phyloP scores from a whole-genome alignment of 176 grass and related monocot species.

The Oryza brachyantha region DNA sequence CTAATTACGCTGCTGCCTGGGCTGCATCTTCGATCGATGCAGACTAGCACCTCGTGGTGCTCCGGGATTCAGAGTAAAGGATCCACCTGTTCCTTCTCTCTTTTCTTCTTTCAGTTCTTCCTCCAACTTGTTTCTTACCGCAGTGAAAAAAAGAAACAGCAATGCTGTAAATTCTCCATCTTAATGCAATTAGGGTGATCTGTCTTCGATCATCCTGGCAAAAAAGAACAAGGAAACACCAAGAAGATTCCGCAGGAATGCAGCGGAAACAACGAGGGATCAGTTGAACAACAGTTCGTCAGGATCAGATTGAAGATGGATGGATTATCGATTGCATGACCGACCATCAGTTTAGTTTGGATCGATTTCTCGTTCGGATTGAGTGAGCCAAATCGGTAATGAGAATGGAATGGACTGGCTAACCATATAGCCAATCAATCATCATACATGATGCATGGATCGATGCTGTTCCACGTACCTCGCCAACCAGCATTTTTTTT shows the following conservation, averaged over 20 bases:
- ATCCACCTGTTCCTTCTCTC: neutral
- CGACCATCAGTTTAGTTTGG: neutral
- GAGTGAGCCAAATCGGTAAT: neutral
- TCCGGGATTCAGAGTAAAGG: neutral
- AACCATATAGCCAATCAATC: neutral
- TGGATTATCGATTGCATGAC: too few species aligned
- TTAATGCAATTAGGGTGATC: too few species aligned
- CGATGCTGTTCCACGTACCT: neutral
- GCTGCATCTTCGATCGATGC: constrained; percentile 20
- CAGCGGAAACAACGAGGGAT: too few species aligned
- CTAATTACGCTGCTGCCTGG: constrained; percentile 5
- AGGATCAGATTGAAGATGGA: neutral
- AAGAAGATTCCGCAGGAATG: too few species aligned
- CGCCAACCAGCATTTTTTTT: too few species aligned
- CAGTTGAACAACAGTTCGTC: too few species aligned
- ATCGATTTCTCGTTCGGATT: too few species aligned
- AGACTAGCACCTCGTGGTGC: constrained; percentile 18
- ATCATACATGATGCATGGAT: neutral
- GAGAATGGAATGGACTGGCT: neutral
- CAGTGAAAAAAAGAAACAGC: neutral
- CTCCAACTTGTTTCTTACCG: neutral
- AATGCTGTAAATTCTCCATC: too few species aligned
- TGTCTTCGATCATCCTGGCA: too few species aligned
- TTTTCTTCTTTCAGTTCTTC: neutral
- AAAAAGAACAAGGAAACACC: too few species aligned